These are phyloP conservation scores for Aegle marmelos DNA, from an alignment of 345 rosid genomes.

Conservation along the genomic window DNA sequence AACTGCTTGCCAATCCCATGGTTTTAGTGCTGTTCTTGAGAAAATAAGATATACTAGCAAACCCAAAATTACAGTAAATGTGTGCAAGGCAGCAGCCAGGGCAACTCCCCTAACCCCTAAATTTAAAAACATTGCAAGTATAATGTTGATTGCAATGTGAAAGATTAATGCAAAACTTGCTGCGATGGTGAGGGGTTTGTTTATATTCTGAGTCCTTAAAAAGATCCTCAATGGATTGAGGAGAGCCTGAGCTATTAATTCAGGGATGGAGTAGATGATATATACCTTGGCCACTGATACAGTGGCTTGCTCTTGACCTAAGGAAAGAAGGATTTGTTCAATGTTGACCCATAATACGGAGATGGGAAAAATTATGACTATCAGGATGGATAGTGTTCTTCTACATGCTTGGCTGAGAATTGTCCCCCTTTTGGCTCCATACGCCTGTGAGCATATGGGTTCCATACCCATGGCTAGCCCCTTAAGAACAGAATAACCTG, in stretches of 20 bases:
- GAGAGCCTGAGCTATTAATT: conserved; percentile 34
- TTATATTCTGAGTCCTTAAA: conserved; percentile 32
- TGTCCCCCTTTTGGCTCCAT: conserved; percentile 28
- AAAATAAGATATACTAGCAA: conserved; percentile 21
- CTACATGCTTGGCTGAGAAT: conserved; percentile 25
- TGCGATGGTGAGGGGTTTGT: conserved; percentile 24
- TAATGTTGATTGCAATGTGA: conserved; percentile 32
- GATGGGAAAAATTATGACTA: conserved; percentile 24
- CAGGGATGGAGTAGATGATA: conserved; percentile 34
- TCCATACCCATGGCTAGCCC: conserved; percentile 44
- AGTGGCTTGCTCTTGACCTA: conserved; percentile 24
- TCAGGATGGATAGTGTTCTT: conserved; percentile 25
- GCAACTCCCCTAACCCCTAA: conserved; percentile 32
- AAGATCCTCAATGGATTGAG: conserved; percentile 34
- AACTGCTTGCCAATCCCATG: conserved; percentile 21
- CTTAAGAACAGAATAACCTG: conserved; percentile 33
- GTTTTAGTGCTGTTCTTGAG: conserved; percentile 26
- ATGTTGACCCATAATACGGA: conserved; percentile 26
- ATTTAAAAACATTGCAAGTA: conserved; percentile 18
- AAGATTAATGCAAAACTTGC: conserved; percentile 20
- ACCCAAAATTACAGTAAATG: conserved; percentile 20
- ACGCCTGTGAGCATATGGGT: conserved; percentile 39
- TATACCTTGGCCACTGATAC: conserved; percentile 26
- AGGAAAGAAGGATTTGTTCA: conserved; percentile 25
- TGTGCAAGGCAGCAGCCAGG: conserved; percentile 25